Evolutionary conservation across 345 rosid genomes (phyloP), one percentile per base, ranked within the genome.

Genomic region (Aquilaria sinensis): DNA sequence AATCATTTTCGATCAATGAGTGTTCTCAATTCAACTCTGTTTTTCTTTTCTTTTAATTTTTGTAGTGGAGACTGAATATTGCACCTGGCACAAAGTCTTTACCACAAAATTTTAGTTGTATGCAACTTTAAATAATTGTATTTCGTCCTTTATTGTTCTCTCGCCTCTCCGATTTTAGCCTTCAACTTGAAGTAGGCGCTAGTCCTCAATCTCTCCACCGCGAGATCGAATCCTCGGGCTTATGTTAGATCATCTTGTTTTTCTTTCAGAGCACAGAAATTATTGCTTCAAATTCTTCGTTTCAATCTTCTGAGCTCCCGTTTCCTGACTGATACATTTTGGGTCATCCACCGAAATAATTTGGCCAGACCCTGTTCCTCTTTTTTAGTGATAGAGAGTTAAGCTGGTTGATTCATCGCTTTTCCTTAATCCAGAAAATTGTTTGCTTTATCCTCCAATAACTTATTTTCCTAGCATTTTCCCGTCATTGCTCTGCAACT

Each of bases 261-360:
- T 9, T 29, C 55, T 57, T 62, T 12, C 46, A 37, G 43, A 37
- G 43, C 5, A 37, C 8, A 37, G 8, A 37, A 32, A 48, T 47
- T 51, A 45, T 65, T 56, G 81, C 52, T 58, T 60, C 67, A 52
- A 66, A 69, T 70, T 74, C 67, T 56, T 34, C 53, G 51, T 60
- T 70, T 60, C 37, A 78, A 71, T 72, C 67, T 78, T 63, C 63
- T 64, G 55, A 51, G 55, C 67, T 31, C 53, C 57, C 64, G 30
- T 52, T 61, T 56, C 58, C 64, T 69, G 72, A 78, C 77, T 12
- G 75, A 68, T 69, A 34, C 30, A 31, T 56, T 77, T 74, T 59
- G 72, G 60, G 67, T 55, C 34, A 61, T 64, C 70, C 70, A 66
- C 73, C 67, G 15, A 51, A 29, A 49, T 58, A 14, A 69, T 70